These are phyloP conservation scores for Haematococcus lacustris DNA, from an alignment of 139 green algal genomes.

Conservation along the genomic window DNA sequence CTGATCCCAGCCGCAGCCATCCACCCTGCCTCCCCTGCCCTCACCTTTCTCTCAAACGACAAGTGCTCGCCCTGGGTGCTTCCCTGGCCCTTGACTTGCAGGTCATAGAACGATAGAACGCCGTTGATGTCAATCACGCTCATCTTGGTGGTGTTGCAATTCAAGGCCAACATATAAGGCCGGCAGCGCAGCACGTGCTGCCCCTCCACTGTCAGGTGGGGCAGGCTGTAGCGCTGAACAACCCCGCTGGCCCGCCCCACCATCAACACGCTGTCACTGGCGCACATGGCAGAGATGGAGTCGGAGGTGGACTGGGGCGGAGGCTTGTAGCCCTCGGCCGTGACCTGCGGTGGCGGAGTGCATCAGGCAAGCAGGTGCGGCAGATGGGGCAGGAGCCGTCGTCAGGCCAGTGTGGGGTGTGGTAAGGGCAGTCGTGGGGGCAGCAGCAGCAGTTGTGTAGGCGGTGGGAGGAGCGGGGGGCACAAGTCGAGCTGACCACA, in stretches of 20 bases:
- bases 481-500: no score
- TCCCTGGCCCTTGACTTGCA: slow-evolving; percentile 22
- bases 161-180: slow-evolving; percentile 50
- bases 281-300: slow-evolving; percentile 52
- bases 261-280: slow-evolving; percentile 44
- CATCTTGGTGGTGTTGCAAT: slow-evolving; percentile 63
- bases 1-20: no score
- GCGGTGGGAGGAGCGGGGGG: no score
- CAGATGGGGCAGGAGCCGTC: no score
- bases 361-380: no score
- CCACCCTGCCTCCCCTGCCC: no score
- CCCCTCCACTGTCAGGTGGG: slow-evolving; percentile 38
- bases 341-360: slow-evolving; percentile 1
- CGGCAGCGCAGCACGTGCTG: slow-evolving; percentile 42
- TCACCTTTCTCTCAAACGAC: slow-evolving; percentile 49
- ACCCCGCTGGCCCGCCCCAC: slow-evolving; percentile 52
- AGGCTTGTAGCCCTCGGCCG: neutral
- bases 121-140: slow-evolving; percentile 69
- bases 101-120: slow-evolving; percentile 62
- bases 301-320: slow-evolving; percentile 30
- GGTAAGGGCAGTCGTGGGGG: no score
- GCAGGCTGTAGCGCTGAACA: slow-evolving; percentile 53
- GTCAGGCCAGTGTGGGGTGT: no score
- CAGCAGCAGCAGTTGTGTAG: no score
- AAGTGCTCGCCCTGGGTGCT: slow-evolving; percentile 45